These are phyloP conservation scores for Irpex rosettiformis DNA, from an alignment of 1,284 basidiomycete species.

Conservation along the genomic window DNA sequence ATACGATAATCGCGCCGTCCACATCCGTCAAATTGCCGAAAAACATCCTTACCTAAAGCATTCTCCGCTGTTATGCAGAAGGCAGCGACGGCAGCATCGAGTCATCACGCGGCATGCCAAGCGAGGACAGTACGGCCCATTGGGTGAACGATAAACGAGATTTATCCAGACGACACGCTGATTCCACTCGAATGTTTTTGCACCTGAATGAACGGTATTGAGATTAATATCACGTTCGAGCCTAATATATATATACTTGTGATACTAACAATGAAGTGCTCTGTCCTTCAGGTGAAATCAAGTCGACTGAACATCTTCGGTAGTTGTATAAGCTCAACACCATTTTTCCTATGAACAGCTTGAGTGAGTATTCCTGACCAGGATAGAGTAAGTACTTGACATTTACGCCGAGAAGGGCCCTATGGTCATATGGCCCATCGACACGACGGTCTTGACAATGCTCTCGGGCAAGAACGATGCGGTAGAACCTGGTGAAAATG, in stretches of 20 bases:
- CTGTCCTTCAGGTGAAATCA: no score
- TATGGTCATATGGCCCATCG: background rate
- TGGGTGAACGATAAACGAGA: constrained; percentile 1
- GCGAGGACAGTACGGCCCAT: background rate
- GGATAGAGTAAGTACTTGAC: no score
- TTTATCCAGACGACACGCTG: constrained; percentile 1
- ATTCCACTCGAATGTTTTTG: background rate
- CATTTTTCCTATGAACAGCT: no score
- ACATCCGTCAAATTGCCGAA: constrained; percentile 4
- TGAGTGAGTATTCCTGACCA: no score
- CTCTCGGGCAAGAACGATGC: background rate
- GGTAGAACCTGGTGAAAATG: background rate
- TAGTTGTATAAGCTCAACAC: no score
- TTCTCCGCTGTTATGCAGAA: background rate
- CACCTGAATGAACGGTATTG: no score
- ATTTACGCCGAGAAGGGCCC: background rate
- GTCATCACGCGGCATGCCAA: background rate
- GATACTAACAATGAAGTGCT: no score
- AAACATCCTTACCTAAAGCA: background rate
- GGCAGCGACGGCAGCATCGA: background rate
- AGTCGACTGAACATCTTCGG: no score
- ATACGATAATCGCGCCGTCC: background rate
- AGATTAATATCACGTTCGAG: background rate
- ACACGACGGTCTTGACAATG: no score
- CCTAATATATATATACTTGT: background rate